phyloP scores from a whole-genome alignment of 1,284 basidiomycete species.

The Cutaneotrichosporon cutaneum region DNA sequence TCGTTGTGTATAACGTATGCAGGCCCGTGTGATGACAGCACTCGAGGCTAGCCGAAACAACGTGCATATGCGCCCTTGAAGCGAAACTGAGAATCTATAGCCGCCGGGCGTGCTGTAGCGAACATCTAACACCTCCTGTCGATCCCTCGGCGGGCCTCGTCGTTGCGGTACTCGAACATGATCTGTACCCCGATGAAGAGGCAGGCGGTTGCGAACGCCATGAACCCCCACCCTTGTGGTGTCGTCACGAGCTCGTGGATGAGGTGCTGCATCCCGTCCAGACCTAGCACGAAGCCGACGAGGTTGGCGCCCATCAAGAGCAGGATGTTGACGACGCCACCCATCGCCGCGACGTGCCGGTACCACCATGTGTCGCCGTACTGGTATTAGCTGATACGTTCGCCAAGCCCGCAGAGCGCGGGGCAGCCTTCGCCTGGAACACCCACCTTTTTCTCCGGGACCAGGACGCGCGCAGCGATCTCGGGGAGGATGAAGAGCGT shows the following conservation, averaged over 20 bases:
- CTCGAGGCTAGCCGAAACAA: not conserved
- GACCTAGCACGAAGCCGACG: conserved; percentile 90
- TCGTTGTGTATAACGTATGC: too few species aligned
- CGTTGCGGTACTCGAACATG: conserved; percentile 86
- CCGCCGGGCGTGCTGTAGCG: not conserved
- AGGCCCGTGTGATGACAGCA: too few species aligned
- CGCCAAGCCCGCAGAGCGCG: not conserved
- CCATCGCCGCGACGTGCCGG: conserved; percentile 77
- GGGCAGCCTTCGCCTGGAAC: not conserved
- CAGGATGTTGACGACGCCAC: conserved; percentile 80
- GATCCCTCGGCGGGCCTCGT: conserved; percentile 47
- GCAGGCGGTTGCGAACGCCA: conserved; percentile 63
- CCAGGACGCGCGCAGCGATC: conserved; percentile 61
- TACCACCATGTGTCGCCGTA: conserved; percentile 74
- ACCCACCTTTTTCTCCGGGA: conserved; percentile 67
- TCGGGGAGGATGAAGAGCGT: conserved; percentile 90
- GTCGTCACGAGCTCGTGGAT: conserved; percentile 65
- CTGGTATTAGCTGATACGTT: conserved; percentile 51
- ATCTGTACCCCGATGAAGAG: conserved; percentile 82
- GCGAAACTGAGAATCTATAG: not conserved
- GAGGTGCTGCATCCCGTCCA: conserved; percentile 77
- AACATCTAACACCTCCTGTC: conserved; percentile 43
- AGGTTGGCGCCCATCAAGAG: conserved; percentile 94
- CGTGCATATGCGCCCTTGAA: not conserved
- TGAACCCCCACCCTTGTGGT: conserved; percentile 60